Conservation (phyloP, 1,284 basidiomycete genomes). For the Coniophora puteana region DNA sequence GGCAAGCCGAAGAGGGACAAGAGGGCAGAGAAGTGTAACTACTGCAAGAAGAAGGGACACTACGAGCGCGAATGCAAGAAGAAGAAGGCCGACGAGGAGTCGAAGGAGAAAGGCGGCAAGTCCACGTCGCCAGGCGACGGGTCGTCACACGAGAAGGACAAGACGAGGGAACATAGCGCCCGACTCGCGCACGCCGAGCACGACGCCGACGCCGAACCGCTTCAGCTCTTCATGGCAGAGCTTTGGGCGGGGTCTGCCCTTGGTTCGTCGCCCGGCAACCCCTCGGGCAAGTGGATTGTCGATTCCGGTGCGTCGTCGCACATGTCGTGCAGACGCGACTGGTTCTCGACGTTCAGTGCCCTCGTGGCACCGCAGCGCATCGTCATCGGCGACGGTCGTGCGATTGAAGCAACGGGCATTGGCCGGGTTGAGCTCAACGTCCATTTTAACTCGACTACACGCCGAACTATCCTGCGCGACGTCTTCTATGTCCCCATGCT, state of each 20-base stretch:
- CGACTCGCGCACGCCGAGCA: background rate
- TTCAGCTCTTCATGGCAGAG: slow-evolving; percentile 1
- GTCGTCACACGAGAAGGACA: slow-evolving; percentile 1
- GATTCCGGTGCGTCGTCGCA: slow-evolving; percentile 16
- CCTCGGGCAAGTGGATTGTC: slow-evolving; percentile 14
- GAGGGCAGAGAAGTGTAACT: slow-evolving; percentile 12
- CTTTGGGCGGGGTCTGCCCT: too few relatives aligned
- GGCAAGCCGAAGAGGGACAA: slow-evolving; percentile 7
- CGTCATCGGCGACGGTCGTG: background rate
- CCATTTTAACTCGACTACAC: background rate
- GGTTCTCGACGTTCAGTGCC: slow-evolving; percentile 6
- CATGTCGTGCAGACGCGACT: slow-evolving; percentile 15
- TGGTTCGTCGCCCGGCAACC: slow-evolving; percentile 2
- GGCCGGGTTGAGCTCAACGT: background rate
- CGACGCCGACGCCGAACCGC: background rate
- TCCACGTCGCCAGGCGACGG: too few relatives aligned
- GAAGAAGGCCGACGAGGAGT: slow-evolving; percentile 13
- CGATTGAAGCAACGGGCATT: background rate
- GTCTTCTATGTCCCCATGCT: background rate
- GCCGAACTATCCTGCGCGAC: background rate
- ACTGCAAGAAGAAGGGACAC: slow-evolving; percentile 15
- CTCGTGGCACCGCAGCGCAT: background rate
- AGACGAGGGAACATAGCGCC: slow-evolving; percentile 2
- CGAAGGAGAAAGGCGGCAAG: slow-evolving; percentile 1
- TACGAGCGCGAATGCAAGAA: slow-evolving; percentile 14